phyloP scores from a whole-genome alignment of 179 eudicot genomes.

The Beta lomatogona region DNA sequence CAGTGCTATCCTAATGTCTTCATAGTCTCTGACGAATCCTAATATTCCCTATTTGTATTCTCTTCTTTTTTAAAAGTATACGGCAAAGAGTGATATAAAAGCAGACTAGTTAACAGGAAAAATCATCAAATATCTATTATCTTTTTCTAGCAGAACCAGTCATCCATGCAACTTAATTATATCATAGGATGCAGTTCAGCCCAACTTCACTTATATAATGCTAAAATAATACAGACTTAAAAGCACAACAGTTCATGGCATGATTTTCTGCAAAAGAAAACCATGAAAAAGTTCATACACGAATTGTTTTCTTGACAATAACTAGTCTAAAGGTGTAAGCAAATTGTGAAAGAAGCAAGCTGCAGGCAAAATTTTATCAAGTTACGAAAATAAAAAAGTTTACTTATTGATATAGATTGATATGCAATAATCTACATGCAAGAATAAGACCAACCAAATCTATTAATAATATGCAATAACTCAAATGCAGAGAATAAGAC shows the following conservation, averaged over 20 bases:
- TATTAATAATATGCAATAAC: background rate
- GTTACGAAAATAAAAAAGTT: background rate
- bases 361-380: background rate
- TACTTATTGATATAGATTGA: background rate
- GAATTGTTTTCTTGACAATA: background rate
- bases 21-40: background rate
- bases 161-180: background rate
- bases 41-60: background rate
- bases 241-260: background rate
- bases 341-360: slow-evolving; percentile 8
- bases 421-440: background rate
- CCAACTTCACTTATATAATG: background rate
- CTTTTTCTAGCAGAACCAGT: background rate
- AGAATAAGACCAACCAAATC: background rate
- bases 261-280: background rate
- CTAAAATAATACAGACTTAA: background rate
- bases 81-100: background rate
- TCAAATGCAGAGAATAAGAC: slow-evolving; percentile 32
- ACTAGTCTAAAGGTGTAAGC: slow-evolving; percentile 4
- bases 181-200: background rate
- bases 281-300: background rate
- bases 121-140: too few relatives aligned
- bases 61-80: background rate
- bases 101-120: background rate
- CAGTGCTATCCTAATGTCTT: background rate